Conservation (phyloP, 306 rosid genomes). For the Quercus agrifolia region DNA sequence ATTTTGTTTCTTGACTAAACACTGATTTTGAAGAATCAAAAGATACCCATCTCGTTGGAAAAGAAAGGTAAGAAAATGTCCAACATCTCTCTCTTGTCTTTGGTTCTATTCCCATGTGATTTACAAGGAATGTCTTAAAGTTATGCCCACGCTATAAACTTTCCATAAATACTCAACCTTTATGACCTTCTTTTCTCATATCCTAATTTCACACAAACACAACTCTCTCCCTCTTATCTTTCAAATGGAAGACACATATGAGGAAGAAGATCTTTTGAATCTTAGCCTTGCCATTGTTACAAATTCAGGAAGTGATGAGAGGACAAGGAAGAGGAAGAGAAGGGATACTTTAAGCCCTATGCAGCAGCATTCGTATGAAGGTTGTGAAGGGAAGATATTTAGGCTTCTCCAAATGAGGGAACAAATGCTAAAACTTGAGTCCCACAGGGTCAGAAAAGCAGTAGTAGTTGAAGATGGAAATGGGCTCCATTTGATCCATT, state of each 20-base stretch:
- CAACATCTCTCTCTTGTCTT: conserved; percentile 20
- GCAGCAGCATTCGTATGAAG: conserved; percentile 29
- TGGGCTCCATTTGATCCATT: conserved; percentile 61
- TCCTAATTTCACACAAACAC: conserved; percentile 20
- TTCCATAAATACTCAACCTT: conserved; percentile 29
- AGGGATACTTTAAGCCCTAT: conserved; percentile 21
- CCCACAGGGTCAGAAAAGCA: conserved; percentile 14
- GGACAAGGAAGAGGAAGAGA: conserved; percentile 46
- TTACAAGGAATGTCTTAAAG: conserved; percentile 39
- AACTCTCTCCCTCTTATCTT: conserved; percentile 2
- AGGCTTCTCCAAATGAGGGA: conserved; percentile 73
- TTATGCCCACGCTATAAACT: conserved; percentile 10
- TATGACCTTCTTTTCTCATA: conserved; percentile 12
- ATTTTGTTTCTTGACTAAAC: conserved; percentile 45
- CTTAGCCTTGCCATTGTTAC: conserved; percentile 68
- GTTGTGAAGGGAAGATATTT: conserved; percentile 58
- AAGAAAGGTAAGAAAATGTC: neutral
- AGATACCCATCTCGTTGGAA: conserved; percentile 48
- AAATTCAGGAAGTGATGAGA: conserved; percentile 27
- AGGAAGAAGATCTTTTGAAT: conserved; percentile 62
- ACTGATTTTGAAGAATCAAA: conserved; percentile 53
- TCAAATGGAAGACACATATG: conserved; percentile 54
- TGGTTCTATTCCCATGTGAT: conserved; percentile 46
- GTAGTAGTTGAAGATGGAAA: conserved; percentile 21
- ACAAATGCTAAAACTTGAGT: conserved; percentile 52